A percentile compares a stretch with the other conserved stretches of the same genome.
Evolutionary conservation across 1,284 basidiomycete species (phyloP).

Genomic region (Cryptococcus jaspeensis): DNA sequence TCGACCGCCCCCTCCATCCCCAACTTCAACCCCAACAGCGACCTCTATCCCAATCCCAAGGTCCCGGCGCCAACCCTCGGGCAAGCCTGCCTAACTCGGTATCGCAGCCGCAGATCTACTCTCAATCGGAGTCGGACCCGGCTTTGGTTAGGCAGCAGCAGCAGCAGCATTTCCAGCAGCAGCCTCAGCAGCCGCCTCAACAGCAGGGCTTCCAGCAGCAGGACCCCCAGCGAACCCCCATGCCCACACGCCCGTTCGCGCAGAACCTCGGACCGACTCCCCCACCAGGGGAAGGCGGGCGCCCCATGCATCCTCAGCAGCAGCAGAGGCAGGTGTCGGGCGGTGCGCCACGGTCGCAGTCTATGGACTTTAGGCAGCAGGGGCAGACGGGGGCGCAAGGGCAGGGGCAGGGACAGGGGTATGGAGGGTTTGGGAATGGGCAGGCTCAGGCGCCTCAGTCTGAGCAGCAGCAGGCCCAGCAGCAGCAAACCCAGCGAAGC

Average conservation of each 20-base stretch:
- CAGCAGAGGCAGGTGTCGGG: no score
- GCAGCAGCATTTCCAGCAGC: constrained; percentile 6
- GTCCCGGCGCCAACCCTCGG: neutral
- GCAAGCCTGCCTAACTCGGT: neutral
- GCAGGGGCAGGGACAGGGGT: neutral
- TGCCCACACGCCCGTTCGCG: neutral
- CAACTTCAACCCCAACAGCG: neutral
- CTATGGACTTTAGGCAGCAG: constrained; percentile 31
- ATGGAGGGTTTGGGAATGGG: neutral
- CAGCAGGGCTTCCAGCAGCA: neutral
- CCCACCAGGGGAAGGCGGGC: neutral
- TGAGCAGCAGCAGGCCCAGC: constrained; percentile 13
- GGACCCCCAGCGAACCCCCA: neutral
- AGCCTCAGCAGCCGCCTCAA: neutral
- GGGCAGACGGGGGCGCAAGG: neutral
- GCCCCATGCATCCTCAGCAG: no score
- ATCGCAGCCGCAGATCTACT: no score
- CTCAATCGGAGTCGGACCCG: neutral
- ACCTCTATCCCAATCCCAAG: neutral
- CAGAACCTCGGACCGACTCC: neutral
- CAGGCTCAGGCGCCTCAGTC: constrained; percentile 9
- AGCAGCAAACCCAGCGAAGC: constrained; percentile 1
- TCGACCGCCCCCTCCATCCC: neutral
- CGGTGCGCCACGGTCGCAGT: constrained; percentile 38
- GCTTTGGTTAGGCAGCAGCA: neutral